Conservation (phyloP, 169 alveolate genomes). For the Plasmodium knowlesi region DNA sequence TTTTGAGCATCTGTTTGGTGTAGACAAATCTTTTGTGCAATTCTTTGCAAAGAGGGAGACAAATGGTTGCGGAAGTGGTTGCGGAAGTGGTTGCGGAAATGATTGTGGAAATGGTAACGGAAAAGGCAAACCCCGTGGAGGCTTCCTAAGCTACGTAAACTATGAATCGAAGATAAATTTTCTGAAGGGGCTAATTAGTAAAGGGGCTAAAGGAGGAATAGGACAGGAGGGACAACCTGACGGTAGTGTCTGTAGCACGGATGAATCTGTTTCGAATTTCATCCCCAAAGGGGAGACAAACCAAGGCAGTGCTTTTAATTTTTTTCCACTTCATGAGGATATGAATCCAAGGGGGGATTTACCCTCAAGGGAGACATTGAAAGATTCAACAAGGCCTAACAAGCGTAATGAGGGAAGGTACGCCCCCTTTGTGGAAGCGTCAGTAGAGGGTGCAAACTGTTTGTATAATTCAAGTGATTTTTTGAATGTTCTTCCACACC, state of each 20-base stretch:
- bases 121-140: neutral
- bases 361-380: neutral
- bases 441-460: neutral
- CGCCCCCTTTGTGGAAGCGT: neutral
- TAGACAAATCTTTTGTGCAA: neutral
- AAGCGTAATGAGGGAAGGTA: neutral
- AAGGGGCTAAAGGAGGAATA: neutral
- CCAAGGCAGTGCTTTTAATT: neutral
- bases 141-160: conserved; percentile 5
- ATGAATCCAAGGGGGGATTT: neutral
- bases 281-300: neutral
- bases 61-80: neutral
- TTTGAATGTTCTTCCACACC: neutral
- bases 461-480: neutral
- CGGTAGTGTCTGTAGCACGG: neutral
- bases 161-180: neutral
- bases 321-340: neutral
- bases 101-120: neutral
- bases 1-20: conserved; percentile 10
- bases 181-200: neutral
- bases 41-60: neutral
- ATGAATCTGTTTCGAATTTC: neutral
- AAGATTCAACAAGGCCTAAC: neutral
- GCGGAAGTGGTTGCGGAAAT: neutral
- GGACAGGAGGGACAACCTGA: neutral